A percentile compares a stretch with the other conserved stretches of the same genome.
Evolutionary conservation across 129 eudicot species (phyloP).

Genomic region (Sambucus nigra): DNA sequence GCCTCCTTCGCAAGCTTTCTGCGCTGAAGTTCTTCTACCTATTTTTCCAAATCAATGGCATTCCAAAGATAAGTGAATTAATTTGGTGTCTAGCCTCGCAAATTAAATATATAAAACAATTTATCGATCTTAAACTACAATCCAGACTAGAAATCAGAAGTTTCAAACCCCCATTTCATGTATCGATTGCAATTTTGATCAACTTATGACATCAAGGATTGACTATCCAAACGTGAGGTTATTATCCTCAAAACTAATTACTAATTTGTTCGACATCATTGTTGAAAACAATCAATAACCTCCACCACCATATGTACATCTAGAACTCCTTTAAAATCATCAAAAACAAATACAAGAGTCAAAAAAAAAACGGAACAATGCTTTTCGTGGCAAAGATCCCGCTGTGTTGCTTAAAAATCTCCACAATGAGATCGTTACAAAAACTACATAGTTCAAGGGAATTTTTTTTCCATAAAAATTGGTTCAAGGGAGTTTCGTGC

Average conservation of each 20-base stretch:
- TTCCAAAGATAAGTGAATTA: neutral
- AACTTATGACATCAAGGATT: neutral
- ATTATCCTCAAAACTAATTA: neutral
- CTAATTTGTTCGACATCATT: too few relatives aligned
- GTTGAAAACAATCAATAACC: too few relatives aligned
- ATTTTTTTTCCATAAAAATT: too few relatives aligned
- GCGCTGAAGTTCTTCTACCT: slow-evolving; percentile 80
- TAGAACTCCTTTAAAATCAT: neutral
- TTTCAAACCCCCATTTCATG: neutral
- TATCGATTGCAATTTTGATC: neutral
- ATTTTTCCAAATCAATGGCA: slow-evolving; percentile 7
- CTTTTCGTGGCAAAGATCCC: too few relatives aligned
- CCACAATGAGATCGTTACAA: too few relatives aligned
- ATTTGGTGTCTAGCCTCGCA: too few relatives aligned
- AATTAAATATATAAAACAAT: neutral
- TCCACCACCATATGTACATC: neutral
- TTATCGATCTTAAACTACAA: neutral
- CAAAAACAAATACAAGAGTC: too few relatives aligned
- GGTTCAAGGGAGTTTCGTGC: too few relatives aligned
- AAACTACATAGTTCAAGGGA: too few relatives aligned
- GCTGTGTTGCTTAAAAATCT: too few relatives aligned
- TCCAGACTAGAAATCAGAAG: neutral
- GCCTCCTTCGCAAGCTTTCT: slow-evolving; percentile 69
- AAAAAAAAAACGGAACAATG: too few relatives aligned
- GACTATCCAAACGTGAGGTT: neutral